These are phyloP conservation scores for Thermothielavioides terrestris DNA, from an alignment of 495 filamentous ascomycete genomes.

Conservation along the genomic window DNA sequence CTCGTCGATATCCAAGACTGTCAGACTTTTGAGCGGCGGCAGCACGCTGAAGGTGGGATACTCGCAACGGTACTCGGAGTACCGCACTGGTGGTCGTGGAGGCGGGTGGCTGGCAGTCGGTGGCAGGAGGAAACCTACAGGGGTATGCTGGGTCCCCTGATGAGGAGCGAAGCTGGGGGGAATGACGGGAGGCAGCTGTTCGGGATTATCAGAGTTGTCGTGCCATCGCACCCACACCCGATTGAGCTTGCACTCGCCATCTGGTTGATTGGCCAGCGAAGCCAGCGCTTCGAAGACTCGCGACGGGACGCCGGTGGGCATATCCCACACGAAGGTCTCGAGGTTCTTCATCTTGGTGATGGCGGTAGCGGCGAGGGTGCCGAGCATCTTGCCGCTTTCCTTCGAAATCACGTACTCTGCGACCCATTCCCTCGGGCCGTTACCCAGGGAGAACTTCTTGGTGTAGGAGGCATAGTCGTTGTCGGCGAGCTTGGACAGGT, in stretches of 20 bases:
- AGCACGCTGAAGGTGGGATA: slow-evolving; percentile 81
- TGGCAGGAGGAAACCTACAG: slow-evolving; percentile 35
- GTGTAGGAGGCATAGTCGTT: slow-evolving; percentile 83
- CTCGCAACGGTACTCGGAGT: slow-evolving; percentile 51
- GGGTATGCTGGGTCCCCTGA: slow-evolving; percentile 35
- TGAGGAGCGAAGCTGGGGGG: slow-evolving; percentile 27
- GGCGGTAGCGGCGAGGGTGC: slow-evolving; percentile 79
- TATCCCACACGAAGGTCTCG: slow-evolving; percentile 91
- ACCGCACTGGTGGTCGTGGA: slow-evolving; percentile 22
- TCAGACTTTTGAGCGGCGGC: slow-evolving; percentile 70
- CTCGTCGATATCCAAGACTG: slow-evolving; percentile 84
- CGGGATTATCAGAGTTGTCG: slow-evolving; percentile 56
- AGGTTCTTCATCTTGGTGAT: slow-evolving; percentile 80
- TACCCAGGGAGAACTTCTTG: slow-evolving; percentile 82
- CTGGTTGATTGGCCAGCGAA: slow-evolving; percentile 55
- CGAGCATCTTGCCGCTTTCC: slow-evolving; percentile 88
- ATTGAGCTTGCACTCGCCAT: slow-evolving; percentile 59
- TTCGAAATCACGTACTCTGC: slow-evolving; percentile 81
- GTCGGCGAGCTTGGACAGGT: slow-evolving; percentile 23
- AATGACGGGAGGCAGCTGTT: too few species aligned
- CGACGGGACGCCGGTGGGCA: slow-evolving; percentile 83
- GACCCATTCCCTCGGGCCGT: slow-evolving; percentile 76
- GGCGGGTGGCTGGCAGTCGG: slow-evolving; percentile 17
- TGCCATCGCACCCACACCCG: slow-evolving; percentile 87
- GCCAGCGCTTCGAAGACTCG: slow-evolving; percentile 81